phyloP scores from a whole-genome alignment of 768 basidiomycete genomes.

The Postia placenta region DNA sequence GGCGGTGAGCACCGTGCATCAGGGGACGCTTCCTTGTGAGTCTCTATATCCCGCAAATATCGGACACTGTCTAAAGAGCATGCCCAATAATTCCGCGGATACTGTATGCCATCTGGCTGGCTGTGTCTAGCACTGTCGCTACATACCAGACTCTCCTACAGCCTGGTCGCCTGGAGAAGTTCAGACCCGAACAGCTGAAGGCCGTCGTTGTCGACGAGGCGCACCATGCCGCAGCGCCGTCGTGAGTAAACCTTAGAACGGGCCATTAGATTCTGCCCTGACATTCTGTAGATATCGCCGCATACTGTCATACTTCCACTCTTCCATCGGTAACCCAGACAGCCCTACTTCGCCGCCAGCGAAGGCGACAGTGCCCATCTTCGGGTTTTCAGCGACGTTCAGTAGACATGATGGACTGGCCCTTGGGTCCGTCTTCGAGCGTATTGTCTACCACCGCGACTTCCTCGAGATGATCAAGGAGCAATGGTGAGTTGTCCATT shows the following conservation, averaged over 20 bases:
- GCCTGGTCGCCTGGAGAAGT: conserved; percentile 62
- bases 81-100: not conserved
- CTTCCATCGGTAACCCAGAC: conserved; percentile 54
- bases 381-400: conserved; percentile 96
- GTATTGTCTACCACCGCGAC: conserved; percentile 88
- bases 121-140: conserved; percentile 86
- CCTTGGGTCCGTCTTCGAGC: conserved; percentile 82
- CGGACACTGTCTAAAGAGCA: no score
- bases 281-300: conserved; percentile 58
- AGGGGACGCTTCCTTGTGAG: conserved; percentile 83
- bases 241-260: conserved; percentile 42
- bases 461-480: conserved; percentile 92
- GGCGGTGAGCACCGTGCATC: conserved; percentile 67
- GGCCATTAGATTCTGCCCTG: not conserved
- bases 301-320: conserved; percentile 79
- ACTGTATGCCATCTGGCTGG: not conserved
- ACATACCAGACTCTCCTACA: conserved; percentile 83
- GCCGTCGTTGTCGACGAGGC: conserved; percentile 89
- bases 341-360: conserved; percentile 29
- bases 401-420: conserved; percentile 87
- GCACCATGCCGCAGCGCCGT: conserved; percentile 90
- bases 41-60: no score
- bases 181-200: conserved; percentile 59
- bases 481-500: conserved; percentile 52
- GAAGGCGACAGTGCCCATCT: conserved; percentile 61